These are phyloP conservation scores for Russula griseocarnosa DNA, from an alignment of 768 basidiomycete species.

Conservation along the genomic window DNA sequence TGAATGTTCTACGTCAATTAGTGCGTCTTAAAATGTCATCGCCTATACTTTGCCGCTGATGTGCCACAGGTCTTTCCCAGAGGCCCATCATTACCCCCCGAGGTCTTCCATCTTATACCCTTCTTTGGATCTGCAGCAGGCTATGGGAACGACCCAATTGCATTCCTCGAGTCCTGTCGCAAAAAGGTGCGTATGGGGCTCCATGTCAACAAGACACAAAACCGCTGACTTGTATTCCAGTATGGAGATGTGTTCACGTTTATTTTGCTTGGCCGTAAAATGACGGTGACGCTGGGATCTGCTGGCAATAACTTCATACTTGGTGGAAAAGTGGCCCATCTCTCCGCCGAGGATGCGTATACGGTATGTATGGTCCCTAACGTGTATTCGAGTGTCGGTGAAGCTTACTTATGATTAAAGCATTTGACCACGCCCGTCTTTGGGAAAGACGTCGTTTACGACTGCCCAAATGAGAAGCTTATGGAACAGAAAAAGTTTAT, in stretches of 20 bases:
- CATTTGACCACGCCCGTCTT: constrained; percentile 93
- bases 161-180: constrained; percentile 74
- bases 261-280: constrained; percentile 78
- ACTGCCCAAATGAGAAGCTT: constrained; percentile 90
- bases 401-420: constrained; percentile 39
- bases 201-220: background rate
- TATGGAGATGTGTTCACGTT: constrained; percentile 98
- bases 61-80: constrained; percentile 58
- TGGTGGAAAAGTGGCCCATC: constrained; percentile 86
- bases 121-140: constrained; percentile 81
- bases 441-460: constrained; percentile 96
- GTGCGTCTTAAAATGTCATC: constrained; percentile 42
- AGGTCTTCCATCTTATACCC: constrained; percentile 92
- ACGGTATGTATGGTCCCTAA: constrained; percentile 47
- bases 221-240: constrained; percentile 40
- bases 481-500: constrained; percentile 99
- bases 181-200: constrained; percentile 56
- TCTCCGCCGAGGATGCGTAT: constrained; percentile 97
- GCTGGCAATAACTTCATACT: constrained; percentile 93
- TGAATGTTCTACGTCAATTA: constrained; percentile 78
- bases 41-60: constrained; percentile 9
- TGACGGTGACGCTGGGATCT: constrained; percentile 87
- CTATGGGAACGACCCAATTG: constrained; percentile 92
- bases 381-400: too few species aligned
- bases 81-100: constrained; percentile 71